phyloP scores from a whole-genome alignment of 352 stramenopile species.

The Halophytophthora batemanensis region DNA sequence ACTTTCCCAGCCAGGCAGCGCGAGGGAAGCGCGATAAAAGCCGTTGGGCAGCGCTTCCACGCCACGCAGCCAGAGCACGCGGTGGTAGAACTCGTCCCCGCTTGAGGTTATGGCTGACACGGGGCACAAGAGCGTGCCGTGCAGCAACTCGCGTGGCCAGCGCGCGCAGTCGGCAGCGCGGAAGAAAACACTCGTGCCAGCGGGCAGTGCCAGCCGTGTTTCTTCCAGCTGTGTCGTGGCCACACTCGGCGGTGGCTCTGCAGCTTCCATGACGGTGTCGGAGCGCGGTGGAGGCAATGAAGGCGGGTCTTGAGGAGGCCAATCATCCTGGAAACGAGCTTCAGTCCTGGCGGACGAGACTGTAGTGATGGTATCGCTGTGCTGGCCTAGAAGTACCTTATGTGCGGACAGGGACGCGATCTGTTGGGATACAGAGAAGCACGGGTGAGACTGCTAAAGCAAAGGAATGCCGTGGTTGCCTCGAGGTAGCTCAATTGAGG shows the following conservation, averaged over 20 bases:
- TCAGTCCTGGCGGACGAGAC: too few relatives aligned
- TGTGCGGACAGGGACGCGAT: constrained; percentile 44
- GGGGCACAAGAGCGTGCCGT: constrained; percentile 29
- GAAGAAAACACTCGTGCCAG: constrained; percentile 57
- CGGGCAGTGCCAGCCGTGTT: constrained; percentile 21
- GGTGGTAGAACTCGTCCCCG: constrained; percentile 37
- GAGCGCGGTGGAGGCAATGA: too few relatives aligned
- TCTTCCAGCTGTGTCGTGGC: constrained; percentile 26
- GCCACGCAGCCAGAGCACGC: constrained; percentile 65
- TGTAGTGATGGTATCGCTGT: background rate
- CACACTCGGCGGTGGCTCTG: background rate
- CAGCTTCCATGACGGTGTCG: background rate
- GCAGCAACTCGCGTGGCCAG: constrained; percentile 57
- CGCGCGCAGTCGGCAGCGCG: constrained; percentile 36
- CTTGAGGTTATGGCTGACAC: constrained; percentile 13
- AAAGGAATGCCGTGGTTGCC: background rate
- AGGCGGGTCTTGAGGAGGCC: too few relatives aligned
- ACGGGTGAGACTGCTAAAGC: constrained; percentile 1
- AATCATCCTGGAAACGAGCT: too few relatives aligned
- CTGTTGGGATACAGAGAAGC: constrained; percentile 15
- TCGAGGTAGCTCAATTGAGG: background rate
- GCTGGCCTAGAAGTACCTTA: constrained; percentile 14
- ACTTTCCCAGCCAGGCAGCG: constrained; percentile 29
- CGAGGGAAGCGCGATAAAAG: constrained; percentile 52
- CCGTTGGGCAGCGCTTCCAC: constrained; percentile 63